Percentiles rank a stretch among this genome's conserved stretches.
Evolutionary conservation across 148 eudicot species (phyloP).

Genomic region (Rhododendron vialii): DNA sequence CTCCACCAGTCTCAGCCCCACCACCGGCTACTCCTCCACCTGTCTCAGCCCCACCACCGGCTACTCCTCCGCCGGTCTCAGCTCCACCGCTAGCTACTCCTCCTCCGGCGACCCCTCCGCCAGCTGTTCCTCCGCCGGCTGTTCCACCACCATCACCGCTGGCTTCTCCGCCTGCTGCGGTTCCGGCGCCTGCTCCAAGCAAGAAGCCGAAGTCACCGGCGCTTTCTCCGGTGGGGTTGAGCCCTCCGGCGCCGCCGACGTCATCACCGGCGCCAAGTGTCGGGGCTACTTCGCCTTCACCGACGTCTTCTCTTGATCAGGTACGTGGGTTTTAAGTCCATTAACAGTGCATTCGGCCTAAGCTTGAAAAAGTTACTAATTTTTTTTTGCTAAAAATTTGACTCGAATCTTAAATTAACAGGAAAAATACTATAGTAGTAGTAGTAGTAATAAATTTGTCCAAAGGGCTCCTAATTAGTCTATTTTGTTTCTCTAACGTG

Average conservation of each 20-base stretch:
- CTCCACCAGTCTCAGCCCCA: not conserved
- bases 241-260: constrained; percentile 30
- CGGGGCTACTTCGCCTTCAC: constrained; percentile 26
- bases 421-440: no score
- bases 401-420: no score
- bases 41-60: constrained; percentile 12
- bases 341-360: not conserved
- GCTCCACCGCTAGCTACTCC: constrained; percentile 10
- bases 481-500: not conserved
- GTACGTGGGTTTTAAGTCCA: constrained; percentile 10
- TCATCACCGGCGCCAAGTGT: constrained; percentile 23
- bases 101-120: constrained; percentile 21
- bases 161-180: constrained; percentile 20
- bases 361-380: no score
- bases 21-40: constrained; percentile 9
- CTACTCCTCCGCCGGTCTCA: constrained; percentile 23
- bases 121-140: constrained; percentile 18
- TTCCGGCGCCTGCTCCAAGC: constrained; percentile 16
- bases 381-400: no score
- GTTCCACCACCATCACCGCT: constrained; percentile 13
- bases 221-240: constrained; percentile 7
- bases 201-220: constrained; percentile 5
- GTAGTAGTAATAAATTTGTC: no score
- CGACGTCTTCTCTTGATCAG: constrained; percentile 37
- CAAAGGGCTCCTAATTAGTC: not conserved